phyloP scores from a whole-genome alignment of 1,139 yeast species.

The Kodamaea anthophila region DNA sequence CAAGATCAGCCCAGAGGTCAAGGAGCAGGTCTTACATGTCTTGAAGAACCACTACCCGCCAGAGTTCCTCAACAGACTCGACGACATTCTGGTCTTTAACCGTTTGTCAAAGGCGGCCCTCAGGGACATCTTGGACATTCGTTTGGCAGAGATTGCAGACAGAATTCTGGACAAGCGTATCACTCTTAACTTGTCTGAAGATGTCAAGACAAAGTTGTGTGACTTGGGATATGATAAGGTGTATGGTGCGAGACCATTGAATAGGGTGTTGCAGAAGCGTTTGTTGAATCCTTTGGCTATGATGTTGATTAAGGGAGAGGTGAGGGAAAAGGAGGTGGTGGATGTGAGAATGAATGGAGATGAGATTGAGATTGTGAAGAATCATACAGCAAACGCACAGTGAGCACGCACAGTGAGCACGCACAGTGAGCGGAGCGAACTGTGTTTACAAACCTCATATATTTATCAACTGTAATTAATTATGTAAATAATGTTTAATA shows the following conservation, averaged over 20 bases:
- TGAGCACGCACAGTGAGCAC: too few relatives aligned
- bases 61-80: slow-evolving; percentile 88
- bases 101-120: slow-evolving; percentile 72
- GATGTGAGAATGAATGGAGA: slow-evolving; percentile 23
- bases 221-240: slow-evolving; percentile 83
- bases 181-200: slow-evolving; percentile 47
- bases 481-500: not conserved
- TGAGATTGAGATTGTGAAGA: slow-evolving; percentile 37
- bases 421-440: not conserved
- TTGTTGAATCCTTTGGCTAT: slow-evolving; percentile 83
- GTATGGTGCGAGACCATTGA: slow-evolving; percentile 95
- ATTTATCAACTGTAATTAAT: slow-evolving; percentile 1
- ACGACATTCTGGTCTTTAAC: slow-evolving; percentile 85
- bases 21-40: slow-evolving; percentile 53
- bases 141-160: slow-evolving; percentile 73
- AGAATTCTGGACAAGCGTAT: slow-evolving; percentile 79
- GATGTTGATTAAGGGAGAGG: slow-evolving; percentile 70
- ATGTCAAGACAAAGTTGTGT: slow-evolving; percentile 72
- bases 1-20: slow-evolving; percentile 44
- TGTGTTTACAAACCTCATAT: not conserved
- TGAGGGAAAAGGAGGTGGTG: slow-evolving; percentile 65
- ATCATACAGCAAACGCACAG: slow-evolving; percentile 27
- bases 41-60: slow-evolving; percentile 81
- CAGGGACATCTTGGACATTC: slow-evolving; percentile 73
- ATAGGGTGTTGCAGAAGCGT: slow-evolving; percentile 77